These are phyloP conservation scores for Ogataea methylovora DNA, from an alignment of 805 yeast species.

Conservation along the genomic window DNA sequence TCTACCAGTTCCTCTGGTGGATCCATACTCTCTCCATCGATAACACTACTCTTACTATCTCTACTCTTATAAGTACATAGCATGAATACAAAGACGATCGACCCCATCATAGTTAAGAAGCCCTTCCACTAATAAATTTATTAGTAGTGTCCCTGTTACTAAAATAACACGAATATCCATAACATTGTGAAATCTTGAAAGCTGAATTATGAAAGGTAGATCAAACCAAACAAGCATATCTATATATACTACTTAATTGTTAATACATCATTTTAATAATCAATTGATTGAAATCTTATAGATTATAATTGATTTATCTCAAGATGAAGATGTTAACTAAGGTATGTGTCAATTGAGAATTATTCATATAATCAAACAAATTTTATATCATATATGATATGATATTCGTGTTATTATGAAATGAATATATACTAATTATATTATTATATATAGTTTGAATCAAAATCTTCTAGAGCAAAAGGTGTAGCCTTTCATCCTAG, in stretches of 20 bases:
- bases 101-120: too few relatives aligned
- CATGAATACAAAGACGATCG: too few relatives aligned
- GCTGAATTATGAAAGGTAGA: too few relatives aligned
- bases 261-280: too few relatives aligned
- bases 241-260: too few relatives aligned
- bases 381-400: background rate
- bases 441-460: constrained; percentile 59
- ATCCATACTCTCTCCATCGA: background rate
- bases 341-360: constrained; percentile 37
- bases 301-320: constrained; percentile 16
- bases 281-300: too few relatives aligned
- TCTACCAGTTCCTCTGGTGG: background rate
- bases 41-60: background rate
- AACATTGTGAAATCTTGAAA: too few relatives aligned
- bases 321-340: constrained; percentile 81
- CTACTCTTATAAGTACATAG: too few relatives aligned
- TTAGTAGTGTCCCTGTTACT: too few relatives aligned
- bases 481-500: constrained; percentile 96
- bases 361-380: background rate
- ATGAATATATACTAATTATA: constrained; percentile 2
- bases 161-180: too few relatives aligned
- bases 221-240: too few relatives aligned
- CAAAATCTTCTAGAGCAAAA: constrained; percentile 95
- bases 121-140: too few relatives aligned
- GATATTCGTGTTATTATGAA: background rate